These are phyloP conservation scores for Fusarium nodosum DNA, from an alignment of 2,329 filamentous ascomycete genomes.

Conservation along the genomic window DNA sequence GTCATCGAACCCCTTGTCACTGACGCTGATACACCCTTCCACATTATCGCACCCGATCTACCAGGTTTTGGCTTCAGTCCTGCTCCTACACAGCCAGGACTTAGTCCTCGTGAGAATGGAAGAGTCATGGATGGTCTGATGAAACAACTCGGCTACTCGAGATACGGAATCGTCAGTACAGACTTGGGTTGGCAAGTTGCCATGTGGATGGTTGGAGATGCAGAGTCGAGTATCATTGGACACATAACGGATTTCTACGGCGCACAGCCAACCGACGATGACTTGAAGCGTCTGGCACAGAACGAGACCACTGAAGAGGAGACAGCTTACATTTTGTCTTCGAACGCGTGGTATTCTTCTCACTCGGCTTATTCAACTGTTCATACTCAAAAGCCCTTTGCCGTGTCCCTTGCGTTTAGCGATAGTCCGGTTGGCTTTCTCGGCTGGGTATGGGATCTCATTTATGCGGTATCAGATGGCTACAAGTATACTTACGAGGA, in stretches of 20 bases:
- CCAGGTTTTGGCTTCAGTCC: conserved; percentile 62
- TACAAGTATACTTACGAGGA: conserved; percentile 25
- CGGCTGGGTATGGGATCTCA: conserved; percentile 28
- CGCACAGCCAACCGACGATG: conserved; percentile 4
- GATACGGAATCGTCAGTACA: conserved; percentile 50
- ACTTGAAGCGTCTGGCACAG: conserved; percentile 2
- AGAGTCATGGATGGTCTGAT: conserved; percentile 57
- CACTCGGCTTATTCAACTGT: conserved; percentile 12
- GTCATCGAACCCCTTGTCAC: conserved; percentile 1
- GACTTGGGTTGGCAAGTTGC: conserved; percentile 46
- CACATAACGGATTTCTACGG: conserved; percentile 17
- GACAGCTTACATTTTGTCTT: not conserved
- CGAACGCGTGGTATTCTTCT: conserved; percentile 12
- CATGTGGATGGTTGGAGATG: not conserved
- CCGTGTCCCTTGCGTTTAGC: conserved; percentile 4
- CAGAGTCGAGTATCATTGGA: not conserved
- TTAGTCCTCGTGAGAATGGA: conserved; percentile 51
- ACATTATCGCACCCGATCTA: conserved; percentile 61
- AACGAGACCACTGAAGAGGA: conserved; percentile 15
- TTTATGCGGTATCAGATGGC: conserved; percentile 16
- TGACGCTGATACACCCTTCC: conserved; percentile 51
- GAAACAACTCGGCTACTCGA: conserved; percentile 56
- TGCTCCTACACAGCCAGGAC: conserved; percentile 42
- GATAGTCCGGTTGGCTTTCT: conserved; percentile 30
- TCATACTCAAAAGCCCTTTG: conserved; percentile 9